These are phyloP conservation scores for Chaetomium fimeti DNA, from an alignment of 495 filamentous ascomycete genomes.

Conservation along the genomic window DNA sequence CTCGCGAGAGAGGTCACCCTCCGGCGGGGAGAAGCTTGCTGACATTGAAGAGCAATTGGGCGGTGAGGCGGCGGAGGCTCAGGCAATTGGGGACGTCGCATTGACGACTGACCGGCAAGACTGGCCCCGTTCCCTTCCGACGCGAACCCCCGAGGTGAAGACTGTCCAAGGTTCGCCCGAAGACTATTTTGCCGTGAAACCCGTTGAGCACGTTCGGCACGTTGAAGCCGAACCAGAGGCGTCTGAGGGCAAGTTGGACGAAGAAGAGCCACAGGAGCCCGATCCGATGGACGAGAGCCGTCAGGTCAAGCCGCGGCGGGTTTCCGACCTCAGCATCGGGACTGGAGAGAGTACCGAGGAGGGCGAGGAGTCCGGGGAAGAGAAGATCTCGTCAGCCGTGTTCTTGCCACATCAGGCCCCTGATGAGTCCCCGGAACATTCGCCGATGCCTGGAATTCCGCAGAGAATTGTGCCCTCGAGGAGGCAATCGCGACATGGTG, in stretches of 20 bases:
- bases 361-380: constrained; percentile 82
- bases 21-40: constrained; percentile 18
- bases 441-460: constrained; percentile 40
- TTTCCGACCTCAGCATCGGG: constrained; percentile 36
- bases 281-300: constrained; percentile 19
- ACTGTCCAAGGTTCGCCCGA: constrained; percentile 24
- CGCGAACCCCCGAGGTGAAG: constrained; percentile 24
- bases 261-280: constrained; percentile 14
- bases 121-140: constrained; percentile 20
- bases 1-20: constrained; percentile 35
- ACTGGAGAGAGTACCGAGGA: constrained; percentile 54
- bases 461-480: constrained; percentile 30
- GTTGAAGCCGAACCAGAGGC: constrained; percentile 9
- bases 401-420: constrained; percentile 85
- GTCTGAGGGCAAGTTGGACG: constrained; percentile 9
- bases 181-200: constrained; percentile 26
- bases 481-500: constrained; percentile 35
- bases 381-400: constrained; percentile 91
- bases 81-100: constrained; percentile 14
- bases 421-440: constrained; percentile 50
- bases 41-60: constrained; percentile 19
- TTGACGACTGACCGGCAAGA: constrained; percentile 12
- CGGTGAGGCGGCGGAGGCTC: constrained; percentile 6
- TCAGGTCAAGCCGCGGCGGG: constrained; percentile 25
- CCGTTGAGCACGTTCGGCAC: constrained; percentile 7